phyloP scores from a whole-genome alignment of 495 filamentous ascomycete species.

The Cryomyces minteri region DNA sequence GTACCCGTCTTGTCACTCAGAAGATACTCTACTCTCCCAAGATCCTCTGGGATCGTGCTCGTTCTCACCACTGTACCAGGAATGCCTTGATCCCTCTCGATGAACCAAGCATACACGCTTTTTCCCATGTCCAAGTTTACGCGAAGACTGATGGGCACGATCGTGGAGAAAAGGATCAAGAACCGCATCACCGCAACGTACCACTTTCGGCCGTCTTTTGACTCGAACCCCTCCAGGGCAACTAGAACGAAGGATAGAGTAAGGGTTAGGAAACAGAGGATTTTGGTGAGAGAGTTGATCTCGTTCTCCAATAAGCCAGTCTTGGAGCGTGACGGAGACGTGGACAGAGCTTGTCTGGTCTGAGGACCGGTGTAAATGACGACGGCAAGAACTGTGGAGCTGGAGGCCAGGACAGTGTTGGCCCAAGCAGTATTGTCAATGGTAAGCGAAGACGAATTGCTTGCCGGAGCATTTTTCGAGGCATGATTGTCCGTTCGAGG shows the following conservation, averaged over 20 bases:
- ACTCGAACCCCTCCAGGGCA: slow-evolving; percentile 61
- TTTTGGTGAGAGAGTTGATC: slow-evolving; percentile 96
- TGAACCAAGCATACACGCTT: slow-evolving; percentile 86
- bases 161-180: slow-evolving; percentile 94
- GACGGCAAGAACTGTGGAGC: slow-evolving; percentile 67
- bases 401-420: slow-evolving; percentile 90
- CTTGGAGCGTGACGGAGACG: slow-evolving; percentile 77
- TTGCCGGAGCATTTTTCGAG: neutral
- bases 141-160: slow-evolving; percentile 89
- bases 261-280: slow-evolving; percentile 76
- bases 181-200: slow-evolving; percentile 93
- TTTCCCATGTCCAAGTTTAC: slow-evolving; percentile 98
- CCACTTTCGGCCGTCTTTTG: slow-evolving; percentile 48
- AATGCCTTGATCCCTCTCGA: slow-evolving; percentile 79
- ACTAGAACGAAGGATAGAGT: slow-evolving; percentile 80
- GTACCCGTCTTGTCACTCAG: slow-evolving; percentile 97
- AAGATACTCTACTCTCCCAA: slow-evolving; percentile 90
- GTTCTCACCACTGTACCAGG: slow-evolving; percentile 85
- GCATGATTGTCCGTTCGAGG: neutral
- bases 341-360: slow-evolving; percentile 87
- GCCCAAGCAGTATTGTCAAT: slow-evolving; percentile 99
- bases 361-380: slow-evolving; percentile 91
- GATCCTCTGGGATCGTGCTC: slow-evolving; percentile 91
- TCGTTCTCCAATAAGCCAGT: slow-evolving; percentile 86
- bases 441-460: slow-evolving; percentile 35